phyloP scores from a whole-genome alignment of 768 basidiomycete species.

The Lepiota venenata region DNA sequence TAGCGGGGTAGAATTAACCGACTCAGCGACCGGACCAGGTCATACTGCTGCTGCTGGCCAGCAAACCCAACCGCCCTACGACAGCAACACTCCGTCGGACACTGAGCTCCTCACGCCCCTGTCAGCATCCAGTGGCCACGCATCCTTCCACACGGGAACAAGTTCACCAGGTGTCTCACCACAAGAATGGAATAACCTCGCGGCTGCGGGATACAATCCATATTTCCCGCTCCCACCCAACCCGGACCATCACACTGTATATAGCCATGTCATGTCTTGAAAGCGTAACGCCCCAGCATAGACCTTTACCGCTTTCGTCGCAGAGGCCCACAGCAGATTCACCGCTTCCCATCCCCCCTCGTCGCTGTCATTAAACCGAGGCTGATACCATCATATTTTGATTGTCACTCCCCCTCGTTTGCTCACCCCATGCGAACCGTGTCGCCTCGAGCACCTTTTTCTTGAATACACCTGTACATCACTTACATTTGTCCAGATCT shows the following conservation, averaged over 20 bases:
- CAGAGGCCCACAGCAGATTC: background rate
- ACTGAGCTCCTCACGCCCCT: conserved; percentile 58
- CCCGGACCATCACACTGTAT: conserved; percentile 49
- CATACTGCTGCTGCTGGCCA: conserved; percentile 22
- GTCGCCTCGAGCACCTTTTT: background rate
- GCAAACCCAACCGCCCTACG: conserved; percentile 34
- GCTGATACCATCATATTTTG: background rate
- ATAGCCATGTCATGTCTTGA: conserved; percentile 57
- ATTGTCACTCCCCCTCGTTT: background rate
- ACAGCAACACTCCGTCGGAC: conserved; percentile 58
- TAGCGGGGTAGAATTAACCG: conserved; percentile 51
- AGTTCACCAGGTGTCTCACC: conserved; percentile 49
- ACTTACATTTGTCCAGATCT: background rate
- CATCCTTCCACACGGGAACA: conserved; percentile 36
- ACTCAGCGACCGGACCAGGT: conserved; percentile 24
- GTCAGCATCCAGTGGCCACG: conserved; percentile 46
- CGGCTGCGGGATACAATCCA: conserved; percentile 56
- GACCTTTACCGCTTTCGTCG: conserved; percentile 9
- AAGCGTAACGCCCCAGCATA: conserved; percentile 10
- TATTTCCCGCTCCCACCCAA: conserved; percentile 58
- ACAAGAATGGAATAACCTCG: conserved; percentile 61
- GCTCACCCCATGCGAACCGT: background rate
- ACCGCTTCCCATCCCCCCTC: background rate
- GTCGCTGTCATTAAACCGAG: background rate
- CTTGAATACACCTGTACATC: conserved; percentile 11